These are phyloP conservation scores for Stephanodiscus triporus DNA, from an alignment of 108 stramenopile species.

Conservation along the genomic window DNA sequence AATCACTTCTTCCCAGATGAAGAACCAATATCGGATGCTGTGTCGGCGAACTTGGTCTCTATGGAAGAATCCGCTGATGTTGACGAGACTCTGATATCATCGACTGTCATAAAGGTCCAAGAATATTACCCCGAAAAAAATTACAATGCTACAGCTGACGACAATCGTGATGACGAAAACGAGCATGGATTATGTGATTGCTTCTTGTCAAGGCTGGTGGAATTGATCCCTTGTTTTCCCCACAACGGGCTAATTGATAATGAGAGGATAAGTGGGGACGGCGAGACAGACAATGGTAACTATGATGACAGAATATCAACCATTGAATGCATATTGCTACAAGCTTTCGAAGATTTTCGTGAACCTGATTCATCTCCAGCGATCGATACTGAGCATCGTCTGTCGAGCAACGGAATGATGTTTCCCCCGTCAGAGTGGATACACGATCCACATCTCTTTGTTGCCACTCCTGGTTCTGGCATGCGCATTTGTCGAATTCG, in stretches of 20 bases:
- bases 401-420: not conserved
- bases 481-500: slow-evolving; percentile 34
- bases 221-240: not conserved
- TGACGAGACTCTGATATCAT: not conserved
- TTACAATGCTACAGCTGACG: not conserved
- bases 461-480: slow-evolving; percentile 39
- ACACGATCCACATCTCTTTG: slow-evolving; percentile 31
- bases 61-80: not conserved
- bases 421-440: slow-evolving; percentile 30
- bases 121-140: not conserved
- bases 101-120: not conserved
- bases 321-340: slow-evolving; percentile 19
- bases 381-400: not conserved
- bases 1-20: not conserved
- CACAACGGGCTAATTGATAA: not conserved
- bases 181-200: not conserved
- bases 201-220: slow-evolving; percentile 1
- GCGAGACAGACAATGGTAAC: not conserved
- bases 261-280: not conserved
- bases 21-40: not conserved
- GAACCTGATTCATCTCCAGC: slow-evolving; percentile 1
- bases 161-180: not conserved
- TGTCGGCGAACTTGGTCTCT: not conserved
- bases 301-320: slow-evolving; percentile 3
- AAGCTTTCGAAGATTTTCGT: not conserved